Evolutionary conservation across 176 grass and related monocot genomes (phyloP), one percentile per base, ranked within the genome.

Genomic region (Eremochloa ophiuroides): DNA sequence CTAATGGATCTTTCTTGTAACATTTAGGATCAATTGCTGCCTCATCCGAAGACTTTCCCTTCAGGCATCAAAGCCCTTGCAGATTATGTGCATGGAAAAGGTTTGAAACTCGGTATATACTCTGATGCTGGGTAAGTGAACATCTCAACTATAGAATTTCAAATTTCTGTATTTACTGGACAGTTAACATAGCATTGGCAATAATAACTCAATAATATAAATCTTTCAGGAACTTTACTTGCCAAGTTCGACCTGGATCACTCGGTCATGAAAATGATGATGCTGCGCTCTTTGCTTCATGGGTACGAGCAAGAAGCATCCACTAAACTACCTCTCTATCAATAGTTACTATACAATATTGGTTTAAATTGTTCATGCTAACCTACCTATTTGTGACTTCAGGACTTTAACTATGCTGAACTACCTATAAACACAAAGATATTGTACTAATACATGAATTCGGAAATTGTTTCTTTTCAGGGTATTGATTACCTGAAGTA

Each of bases 231-330:
- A 20, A 3, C 64, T 95, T 84, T 50, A 98, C 92, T 66, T 98
- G 95, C 85, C 88, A 98, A 95, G 90, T 98, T 87, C 88, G 92
- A 74, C 95, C 95, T 79, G 95, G 95, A 74, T 98, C 92, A 4
- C 84, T 98, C 16, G 80, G 12, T 83, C 88, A 98, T 89, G 95
- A 98, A 87, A 76, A 74, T 0, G 88, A 87, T 3, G 95, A 98
- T 94, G 95, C 92, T 38, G 34, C 79, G 20, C 65, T 89, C 50
- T 98, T 98, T 81, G 92, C 95, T 66, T 98, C 88, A 78, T 95
- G 95, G 95, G 95, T 98, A 90, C 60, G 94, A 44, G 15, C 80
- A 82, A 63, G 17, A 79, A 59, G 23, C 62, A 78, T 46, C 66
- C 23, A 46, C 28, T 33, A 7, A 71, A 26, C 14, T 44, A 71